Base-by-base conservation (phyloP, 2,329 filamentous ascomycete genomes). In the Lachnellula suecica region DNA sequence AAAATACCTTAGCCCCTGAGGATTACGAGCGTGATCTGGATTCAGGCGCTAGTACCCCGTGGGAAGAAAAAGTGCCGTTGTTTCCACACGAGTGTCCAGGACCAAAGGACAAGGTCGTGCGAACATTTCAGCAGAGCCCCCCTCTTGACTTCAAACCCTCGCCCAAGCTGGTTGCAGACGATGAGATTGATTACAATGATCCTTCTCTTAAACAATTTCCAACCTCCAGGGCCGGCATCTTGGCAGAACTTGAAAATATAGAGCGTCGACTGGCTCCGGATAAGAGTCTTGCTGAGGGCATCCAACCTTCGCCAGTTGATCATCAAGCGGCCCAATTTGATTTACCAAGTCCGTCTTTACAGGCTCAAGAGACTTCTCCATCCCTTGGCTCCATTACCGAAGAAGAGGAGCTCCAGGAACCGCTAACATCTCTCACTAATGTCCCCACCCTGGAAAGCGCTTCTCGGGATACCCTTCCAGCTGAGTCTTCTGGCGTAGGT, bases 21-120 rank as follows among this genome's bases (percentile, higher is more conserved):
- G 47, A 54, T 27, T 15, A 43, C 4, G 48, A 47, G 29, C 19
- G 35, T 23, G 43, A 51, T n/a, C 24, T 23, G 3, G 27, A 40
- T 29, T 55, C 51, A 13, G 54, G 51, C n/a, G 19, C 52, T 27
- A 43, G 43, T 13, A 66, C 63, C 6, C 64, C 64, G 44, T 49
- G 43, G 15, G 47, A 67, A n/a, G 63, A 67, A 22, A 51, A 58
- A 44, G 65, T 61, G 9, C 66, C 66, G 9, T 51, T 59, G 6
- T 67, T 68, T 41, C 55, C 63, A 11, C 62, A 67, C 46, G 66
- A 68, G 51, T 53, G 57, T 40, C 59, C 59, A 25, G 53, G 52
- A 7, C 51, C 49, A 22, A 52, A 52, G 27, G 56, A 59, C 38
- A 54, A 51, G 43, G 27, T 49, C 20, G 56, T 49, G 11, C 20